Base-by-base conservation (phyloP, 1,139 yeast genomes). In the Sugiyamaella grinbergsii region DNA sequence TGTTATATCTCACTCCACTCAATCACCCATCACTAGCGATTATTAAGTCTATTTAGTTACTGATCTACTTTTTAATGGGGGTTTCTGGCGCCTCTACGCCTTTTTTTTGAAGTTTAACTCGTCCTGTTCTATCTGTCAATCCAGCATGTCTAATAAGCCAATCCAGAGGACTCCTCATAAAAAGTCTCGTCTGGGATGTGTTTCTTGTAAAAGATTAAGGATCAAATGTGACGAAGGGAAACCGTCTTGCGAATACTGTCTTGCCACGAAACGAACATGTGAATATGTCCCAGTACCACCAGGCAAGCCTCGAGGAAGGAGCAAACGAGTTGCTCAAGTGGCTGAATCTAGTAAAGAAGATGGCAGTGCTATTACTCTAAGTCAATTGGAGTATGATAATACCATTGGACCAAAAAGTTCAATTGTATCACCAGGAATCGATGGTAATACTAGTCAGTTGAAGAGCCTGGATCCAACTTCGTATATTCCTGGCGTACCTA, bases 161-260 rank as follows among this genome's bases (percentile, higher is more conserved):
- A 23, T 5, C 13, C 22, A 16, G 16, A 20, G 49, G 32, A 22
- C 44, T 29, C n/a, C 49, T 3, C 45, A 46, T 16, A 47, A 32
- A 23, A 52, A 52, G 37, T 52, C 57, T 5, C 33, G 54, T 13
- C 34, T 32, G 13, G 57, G 54, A 3, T 54, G 57, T 37, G 24
- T 34, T n/a, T 52, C 55, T 15, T 54, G 58, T 39, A 52, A 51
- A 41, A 52, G 41, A 22, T 46, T 54, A 18, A 46, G 54, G 32
- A 54, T 54, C 22, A 52, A 51, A 45, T 49, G 52, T 24, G 44
- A 49, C 36, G 52, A 49, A 29, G 39, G 28, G 18, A 49, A 49
- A 33, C 52, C 52, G 3, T 8, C 46, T 3, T 49, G 52, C 37
- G 52, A 49, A 34, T 49, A 49, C 26, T 49, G 52, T 34, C 18